These are phyloP conservation scores for Candida arabinofermentans DNA, from an alignment of 805 yeast species.

Conservation along the genomic window DNA sequence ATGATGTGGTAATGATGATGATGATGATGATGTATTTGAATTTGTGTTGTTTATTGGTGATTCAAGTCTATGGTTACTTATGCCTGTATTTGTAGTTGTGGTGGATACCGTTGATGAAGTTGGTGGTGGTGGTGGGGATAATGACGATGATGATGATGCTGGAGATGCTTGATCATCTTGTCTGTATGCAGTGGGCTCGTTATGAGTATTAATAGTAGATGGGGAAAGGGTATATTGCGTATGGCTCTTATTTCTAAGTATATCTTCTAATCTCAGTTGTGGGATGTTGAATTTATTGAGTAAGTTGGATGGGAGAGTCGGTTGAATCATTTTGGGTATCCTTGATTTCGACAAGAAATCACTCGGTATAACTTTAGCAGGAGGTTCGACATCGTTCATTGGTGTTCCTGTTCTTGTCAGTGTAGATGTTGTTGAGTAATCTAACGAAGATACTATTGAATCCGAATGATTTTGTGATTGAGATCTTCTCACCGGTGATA, in stretches of 20 bases:
- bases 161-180: no score
- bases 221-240: no score
- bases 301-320: constrained; percentile 13
- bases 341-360: constrained; percentile 7
- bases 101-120: no score
- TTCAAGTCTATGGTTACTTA: no score
- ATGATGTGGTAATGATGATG: neutral
- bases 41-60: no score
- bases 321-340: constrained; percentile 19
- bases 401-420: neutral
- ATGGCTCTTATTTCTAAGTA: no score
- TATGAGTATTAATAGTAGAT: no score
- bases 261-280: constrained; percentile 16
- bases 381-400: neutral
- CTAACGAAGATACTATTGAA: neutral
- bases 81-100: no score
- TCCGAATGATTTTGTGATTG: neutral
- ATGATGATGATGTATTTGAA: neutral
- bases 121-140: no score
- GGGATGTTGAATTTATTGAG: constrained; percentile 11
- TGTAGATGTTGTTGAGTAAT: neutral
- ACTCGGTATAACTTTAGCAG: constrained; percentile 1
- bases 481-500: constrained; percentile 6
- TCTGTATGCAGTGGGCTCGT: no score
- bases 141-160: no score